Conservation (phyloP, 768 basidiomycete species). For the Pleurotus eryngii region DNA sequence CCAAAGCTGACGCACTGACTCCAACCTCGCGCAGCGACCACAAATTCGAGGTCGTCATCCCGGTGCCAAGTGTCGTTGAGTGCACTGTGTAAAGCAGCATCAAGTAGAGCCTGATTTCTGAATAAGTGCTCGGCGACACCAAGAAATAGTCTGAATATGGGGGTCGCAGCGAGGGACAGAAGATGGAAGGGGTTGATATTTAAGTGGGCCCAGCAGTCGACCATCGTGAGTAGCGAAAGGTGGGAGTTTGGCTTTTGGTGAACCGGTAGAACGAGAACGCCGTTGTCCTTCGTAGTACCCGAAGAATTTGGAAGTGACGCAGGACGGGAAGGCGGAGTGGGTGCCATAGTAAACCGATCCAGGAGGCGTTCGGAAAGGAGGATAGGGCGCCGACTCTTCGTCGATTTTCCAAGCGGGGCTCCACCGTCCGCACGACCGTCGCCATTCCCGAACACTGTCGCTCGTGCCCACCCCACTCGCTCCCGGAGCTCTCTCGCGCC, state of each 20-base stretch:
- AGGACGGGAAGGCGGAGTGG: conserved; percentile 7
- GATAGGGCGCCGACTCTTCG: conserved; percentile 52
- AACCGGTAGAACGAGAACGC: background rate
- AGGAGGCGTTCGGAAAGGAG: conserved; percentile 81
- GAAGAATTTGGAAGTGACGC: conserved; percentile 2
- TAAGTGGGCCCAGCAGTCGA: conserved; percentile 93
- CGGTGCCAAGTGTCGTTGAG: conserved; percentile 76
- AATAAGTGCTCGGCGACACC: conserved; percentile 97
- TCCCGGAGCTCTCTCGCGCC: conserved; percentile 48
- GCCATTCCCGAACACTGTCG: conserved; percentile 68
- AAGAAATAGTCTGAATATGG: conserved; percentile 94
- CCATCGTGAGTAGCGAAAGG: conserved; percentile 93
- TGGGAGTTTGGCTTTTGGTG: conserved; percentile 64
- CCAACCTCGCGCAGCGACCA: conserved; percentile 92
- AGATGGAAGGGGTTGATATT: conserved; percentile 87
- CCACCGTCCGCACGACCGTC: conserved; percentile 6
- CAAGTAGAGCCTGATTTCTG: conserved; percentile 58
- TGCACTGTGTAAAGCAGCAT: conserved; percentile 70
- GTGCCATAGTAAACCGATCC: conserved; percentile 84
- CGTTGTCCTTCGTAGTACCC: conserved; percentile 8
- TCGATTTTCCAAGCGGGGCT: conserved; percentile 6
- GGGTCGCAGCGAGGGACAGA: conserved; percentile 90
- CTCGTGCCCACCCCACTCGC: conserved; percentile 71
- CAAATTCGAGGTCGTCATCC: conserved; percentile 90
- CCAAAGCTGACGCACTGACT: conserved; percentile 93